phyloP scores from a whole-genome alignment of 306 rosid genomes.

The Dryas drummondii region DNA sequence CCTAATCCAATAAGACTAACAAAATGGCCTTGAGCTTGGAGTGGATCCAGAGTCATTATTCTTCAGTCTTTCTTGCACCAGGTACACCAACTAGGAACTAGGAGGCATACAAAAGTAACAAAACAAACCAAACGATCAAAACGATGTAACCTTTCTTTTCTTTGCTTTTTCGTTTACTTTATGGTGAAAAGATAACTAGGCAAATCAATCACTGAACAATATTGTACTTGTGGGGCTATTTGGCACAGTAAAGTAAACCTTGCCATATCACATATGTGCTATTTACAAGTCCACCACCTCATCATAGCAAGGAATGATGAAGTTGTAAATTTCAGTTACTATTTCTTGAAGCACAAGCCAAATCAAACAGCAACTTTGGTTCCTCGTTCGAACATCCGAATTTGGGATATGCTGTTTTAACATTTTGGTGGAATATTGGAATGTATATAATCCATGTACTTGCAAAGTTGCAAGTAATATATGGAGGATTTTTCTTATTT shows the following conservation, averaged over 20 bases:
- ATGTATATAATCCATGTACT: background rate
- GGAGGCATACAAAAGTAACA: too few species aligned
- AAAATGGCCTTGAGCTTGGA: too few species aligned
- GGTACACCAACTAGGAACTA: too few species aligned
- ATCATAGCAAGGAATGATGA: background rate
- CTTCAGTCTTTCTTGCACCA: too few species aligned
- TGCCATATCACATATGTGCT: background rate
- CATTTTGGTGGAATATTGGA: slow-evolving; percentile 14
- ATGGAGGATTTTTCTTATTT: too few species aligned
- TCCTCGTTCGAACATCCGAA: background rate
- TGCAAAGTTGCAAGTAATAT: background rate
- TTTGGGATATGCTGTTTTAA: slow-evolving; percentile 5
- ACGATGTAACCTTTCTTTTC: too few species aligned
- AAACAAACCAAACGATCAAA: too few species aligned
- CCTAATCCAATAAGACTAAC: too few species aligned
- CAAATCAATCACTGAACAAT: background rate
- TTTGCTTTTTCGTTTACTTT: background rate
- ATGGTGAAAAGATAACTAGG: background rate
- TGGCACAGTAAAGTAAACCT: background rate
- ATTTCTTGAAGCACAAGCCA: background rate
- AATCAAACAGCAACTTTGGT: background rate
- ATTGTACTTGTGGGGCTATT: background rate
- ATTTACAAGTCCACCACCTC: background rate
- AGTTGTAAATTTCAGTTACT: background rate
- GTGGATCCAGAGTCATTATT: too few species aligned